Evolutionary conservation across 1,284 basidiomycete species (phyloP).

Genomic region (Sparassis latifolia): DNA sequence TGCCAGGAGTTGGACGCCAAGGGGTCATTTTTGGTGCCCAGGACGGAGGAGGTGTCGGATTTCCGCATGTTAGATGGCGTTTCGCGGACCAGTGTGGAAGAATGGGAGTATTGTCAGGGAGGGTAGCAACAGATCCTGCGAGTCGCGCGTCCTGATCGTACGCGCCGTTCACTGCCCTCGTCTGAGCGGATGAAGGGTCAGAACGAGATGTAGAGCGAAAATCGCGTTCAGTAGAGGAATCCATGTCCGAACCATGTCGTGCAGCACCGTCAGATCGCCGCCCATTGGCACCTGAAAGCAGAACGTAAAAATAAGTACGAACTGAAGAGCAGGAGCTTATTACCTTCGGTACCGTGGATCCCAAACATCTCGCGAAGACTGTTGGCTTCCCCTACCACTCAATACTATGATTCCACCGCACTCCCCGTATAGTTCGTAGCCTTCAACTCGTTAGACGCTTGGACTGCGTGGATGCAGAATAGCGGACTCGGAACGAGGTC

Average conservation of each 20-base stretch:
- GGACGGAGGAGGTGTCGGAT: slow-evolving; percentile 63
- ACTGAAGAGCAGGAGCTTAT: no score
- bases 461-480: no score
- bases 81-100: slow-evolving; percentile 80
- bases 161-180: slow-evolving; percentile 23
- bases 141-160: slow-evolving; percentile 28
- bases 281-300: slow-evolving; percentile 12
- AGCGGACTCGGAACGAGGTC: no score
- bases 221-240: slow-evolving; percentile 42
- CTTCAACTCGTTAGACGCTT: no score
- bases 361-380: no score
- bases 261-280: slow-evolving; percentile 8
- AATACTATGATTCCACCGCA: no score
- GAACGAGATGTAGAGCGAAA: slow-evolving; percentile 35
- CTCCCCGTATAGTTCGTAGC: no score
- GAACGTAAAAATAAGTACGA: neutral
- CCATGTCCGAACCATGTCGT: slow-evolving; percentile 29
- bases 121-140: slow-evolving; percentile 33
- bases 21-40: slow-evolving; percentile 60
- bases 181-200: slow-evolving; percentile 36
- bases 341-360: no score
- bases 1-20: slow-evolving; percentile 79
- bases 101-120: slow-evolving; percentile 49
- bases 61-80: slow-evolving; percentile 83
- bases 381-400: no score